A percentile compares a stretch with the other conserved stretches of the same genome.
Evolutionary conservation across 179 eudicot species (phyloP).

Genomic region (Beta macrorhiza): DNA sequence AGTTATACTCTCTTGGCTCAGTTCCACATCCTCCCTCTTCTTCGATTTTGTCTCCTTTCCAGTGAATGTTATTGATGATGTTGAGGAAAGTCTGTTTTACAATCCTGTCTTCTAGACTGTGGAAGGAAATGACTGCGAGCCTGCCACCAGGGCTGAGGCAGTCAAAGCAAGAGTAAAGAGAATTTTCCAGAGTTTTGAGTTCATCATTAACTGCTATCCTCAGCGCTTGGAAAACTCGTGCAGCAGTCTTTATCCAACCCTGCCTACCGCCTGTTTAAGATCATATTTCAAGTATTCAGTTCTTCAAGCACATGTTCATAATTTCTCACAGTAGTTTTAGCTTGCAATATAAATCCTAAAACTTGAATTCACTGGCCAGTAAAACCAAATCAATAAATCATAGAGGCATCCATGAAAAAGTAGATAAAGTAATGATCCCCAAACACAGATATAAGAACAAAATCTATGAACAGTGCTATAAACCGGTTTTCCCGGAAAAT

Average conservation of each 20-base stretch:
- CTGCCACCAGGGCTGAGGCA: conserved; percentile 87
- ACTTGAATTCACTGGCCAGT: neutral
- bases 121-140: conserved; percentile 94
- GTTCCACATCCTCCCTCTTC: conserved; percentile 8
- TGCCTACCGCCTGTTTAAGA: conserved; percentile 73
- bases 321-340: neutral
- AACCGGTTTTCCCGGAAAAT: neutral
- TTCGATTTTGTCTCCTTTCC: conserved; percentile 15
- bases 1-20: conserved; percentile 19
- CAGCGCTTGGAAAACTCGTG: conserved; percentile 89
- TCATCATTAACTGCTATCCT: conserved; percentile 97
- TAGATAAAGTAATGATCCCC: neutral
- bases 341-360: neutral
- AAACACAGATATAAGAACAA: neutral
- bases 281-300: neutral
- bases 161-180: conserved; percentile 62
- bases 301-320: neutral
- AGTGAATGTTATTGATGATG: conserved; percentile 38
- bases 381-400: neutral
- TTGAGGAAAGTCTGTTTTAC: conserved; percentile 88
- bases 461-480: neutral
- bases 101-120: conserved; percentile 92
- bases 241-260: conserved; percentile 97
- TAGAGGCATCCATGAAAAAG: neutral
- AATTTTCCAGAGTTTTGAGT: conserved; percentile 62